Percentiles rank a stretch among this genome's conserved stretches.
Conservation (phyloP, 2,329 filamentous ascomycete genomes). For the Penicillium sp. region DNA sequence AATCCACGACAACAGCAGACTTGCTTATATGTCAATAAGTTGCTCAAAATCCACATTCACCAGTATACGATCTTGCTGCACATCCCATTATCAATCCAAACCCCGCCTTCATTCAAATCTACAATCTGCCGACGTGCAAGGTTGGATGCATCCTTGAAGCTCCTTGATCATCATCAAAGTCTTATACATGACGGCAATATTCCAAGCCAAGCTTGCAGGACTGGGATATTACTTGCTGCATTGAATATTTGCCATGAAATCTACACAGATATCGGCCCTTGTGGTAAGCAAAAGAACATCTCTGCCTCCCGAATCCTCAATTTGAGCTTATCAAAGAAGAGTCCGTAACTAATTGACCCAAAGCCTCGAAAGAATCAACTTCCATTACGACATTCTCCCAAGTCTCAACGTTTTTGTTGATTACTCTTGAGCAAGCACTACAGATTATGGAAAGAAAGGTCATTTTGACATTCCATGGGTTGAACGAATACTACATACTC, state of each 20-base stretch:
- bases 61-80: not conserved
- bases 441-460: not conserved
- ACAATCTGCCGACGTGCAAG: not conserved
- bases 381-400: not conserved
- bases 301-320: not conserved
- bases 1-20: not conserved
- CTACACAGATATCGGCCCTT: not conserved
- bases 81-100: not conserved
- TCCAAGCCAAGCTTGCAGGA: not conserved
- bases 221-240: not conserved
- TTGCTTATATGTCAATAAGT: not conserved
- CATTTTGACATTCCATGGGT: not conserved
- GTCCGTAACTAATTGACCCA: not conserved
- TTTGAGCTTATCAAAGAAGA: not conserved
- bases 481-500: not conserved
- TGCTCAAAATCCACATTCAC: not conserved
- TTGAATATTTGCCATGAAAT: not conserved
- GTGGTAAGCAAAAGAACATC: not conserved
- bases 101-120: not conserved
- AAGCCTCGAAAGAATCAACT: not conserved
- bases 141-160: not conserved
- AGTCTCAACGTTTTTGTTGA: not conserved
- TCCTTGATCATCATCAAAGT: not conserved
- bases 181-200: not conserved
- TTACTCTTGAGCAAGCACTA: not conserved